Base-by-base conservation (phyloP, 768 basidiomycete genomes). In the Agaricus subrufescens region DNA sequence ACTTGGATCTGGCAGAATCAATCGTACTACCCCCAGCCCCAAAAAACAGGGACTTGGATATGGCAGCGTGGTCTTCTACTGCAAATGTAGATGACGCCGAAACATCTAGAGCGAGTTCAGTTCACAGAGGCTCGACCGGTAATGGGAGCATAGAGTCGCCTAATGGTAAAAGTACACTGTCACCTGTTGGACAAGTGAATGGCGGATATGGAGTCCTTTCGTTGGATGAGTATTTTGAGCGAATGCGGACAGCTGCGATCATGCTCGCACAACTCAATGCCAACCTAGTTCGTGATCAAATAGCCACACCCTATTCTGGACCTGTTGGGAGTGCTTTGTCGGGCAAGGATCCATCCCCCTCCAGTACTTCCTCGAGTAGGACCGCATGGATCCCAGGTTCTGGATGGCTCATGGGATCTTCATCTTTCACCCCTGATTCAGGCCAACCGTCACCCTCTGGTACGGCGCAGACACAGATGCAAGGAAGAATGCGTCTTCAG, bases 181-280 rank as follows among this genome's bases (percentile, higher is more conserved):
- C 14, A 12, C 11, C 44, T 15, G 19, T 38, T 14, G 43, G 55
- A 27, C 55, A 50, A 34, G 9, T 23, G 10, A 50, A 50, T 26
- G 43, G 43, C n/a, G 66, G 72, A 9, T 72, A 56, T 25, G 39
- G 38, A 23, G 66, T 72, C 8, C 73, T 98, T 12, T 93, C 94
- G 0, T 75, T 99, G 25, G 96, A 99, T 63, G 96, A 99, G 62
- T 99, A 99, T 72, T 96, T 96, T 0, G 94, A 98, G 62, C 85
- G 97, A 50, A 99, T 99, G 97, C 85, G 93, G 7, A 97, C 94
- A 9, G 97, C 97, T 9, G 97, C 97, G 9, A 87, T 98, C 59
- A 98, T 99, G 97, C 85, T 99, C 29, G 87, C 97, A 1, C 97
- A 99, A 70, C 80, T 99, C 47, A 97, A 94, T 63, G 87, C 93